phyloP scores from a whole-genome alignment of 257 asterid genomes.

The Penstemon barbatus region DNA sequence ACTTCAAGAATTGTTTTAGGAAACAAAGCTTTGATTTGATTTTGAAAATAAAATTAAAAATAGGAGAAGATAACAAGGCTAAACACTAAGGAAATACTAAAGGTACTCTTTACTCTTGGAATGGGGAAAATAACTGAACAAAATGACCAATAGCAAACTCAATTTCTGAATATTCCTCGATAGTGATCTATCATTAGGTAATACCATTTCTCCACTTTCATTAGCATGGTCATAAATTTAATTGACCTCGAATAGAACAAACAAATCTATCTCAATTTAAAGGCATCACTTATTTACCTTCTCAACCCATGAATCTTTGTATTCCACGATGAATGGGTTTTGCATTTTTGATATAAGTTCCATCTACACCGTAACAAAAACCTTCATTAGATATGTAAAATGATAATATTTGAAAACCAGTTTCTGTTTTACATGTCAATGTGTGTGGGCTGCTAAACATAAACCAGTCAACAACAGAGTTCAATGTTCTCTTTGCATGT shows the following conservation, averaged over 20 bases:
- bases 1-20: background rate
- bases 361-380: conserved; percentile 51
- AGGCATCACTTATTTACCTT: conserved; percentile 49
- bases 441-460: background rate
- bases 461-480: background rate
- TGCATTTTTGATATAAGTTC: conserved; percentile 81
- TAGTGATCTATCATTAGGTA: conserved; percentile 1
- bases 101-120: background rate
- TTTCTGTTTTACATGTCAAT: too few species aligned
- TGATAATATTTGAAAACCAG: conserved; percentile 11
- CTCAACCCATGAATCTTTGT: conserved; percentile 97
- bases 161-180: background rate
- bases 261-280: conserved; percentile 5
- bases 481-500: background rate
- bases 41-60: too few species aligned
- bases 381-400: conserved; percentile 3
- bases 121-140: background rate
- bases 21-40: too few species aligned
- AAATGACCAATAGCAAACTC: background rate
- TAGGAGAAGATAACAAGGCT: background rate
- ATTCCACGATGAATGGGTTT: conserved; percentile 87
- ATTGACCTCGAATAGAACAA: conserved; percentile 1
- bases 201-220: background rate
- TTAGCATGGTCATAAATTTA: conserved; percentile 12
- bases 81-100: conserved; percentile 9